Percentiles rank a stretch among this genome's conserved stretches.
Evolutionary conservation across 495 filamentous ascomycete genomes (phyloP).

Genomic region (Barbatosphaeria neglecta): DNA sequence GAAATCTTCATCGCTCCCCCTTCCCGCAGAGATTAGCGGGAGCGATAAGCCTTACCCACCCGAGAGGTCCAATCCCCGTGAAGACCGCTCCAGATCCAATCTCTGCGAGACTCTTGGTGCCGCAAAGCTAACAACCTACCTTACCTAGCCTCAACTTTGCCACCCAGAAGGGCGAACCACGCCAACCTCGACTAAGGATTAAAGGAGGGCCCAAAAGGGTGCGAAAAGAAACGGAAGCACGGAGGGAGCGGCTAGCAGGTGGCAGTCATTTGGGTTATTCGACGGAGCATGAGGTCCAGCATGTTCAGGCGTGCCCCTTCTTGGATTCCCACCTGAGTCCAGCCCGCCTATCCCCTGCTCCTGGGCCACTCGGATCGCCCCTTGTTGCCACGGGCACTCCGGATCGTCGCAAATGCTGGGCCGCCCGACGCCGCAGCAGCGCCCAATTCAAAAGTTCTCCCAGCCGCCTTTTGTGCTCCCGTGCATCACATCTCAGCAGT

Average conservation of each 20-base stretch:
- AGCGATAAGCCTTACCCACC: background rate
- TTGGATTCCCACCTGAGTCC: background rate
- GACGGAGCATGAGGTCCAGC: too few relatives aligned
- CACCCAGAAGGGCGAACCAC: background rate
- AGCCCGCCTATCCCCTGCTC: too few relatives aligned
- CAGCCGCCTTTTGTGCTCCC: too few relatives aligned
- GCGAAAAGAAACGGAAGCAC: background rate
- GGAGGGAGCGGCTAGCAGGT: background rate
- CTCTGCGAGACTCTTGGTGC: background rate
- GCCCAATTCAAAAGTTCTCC: background rate
- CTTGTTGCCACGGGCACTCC: background rate
- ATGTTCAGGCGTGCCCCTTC: too few relatives aligned
- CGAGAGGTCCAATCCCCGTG: background rate
- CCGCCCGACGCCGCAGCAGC: background rate
- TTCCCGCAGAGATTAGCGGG: background rate
- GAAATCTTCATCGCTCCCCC: background rate
- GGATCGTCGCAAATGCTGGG: background rate
- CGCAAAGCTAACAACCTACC: too few relatives aligned
- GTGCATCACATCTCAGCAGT: too few relatives aligned
- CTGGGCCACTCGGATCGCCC: background rate
- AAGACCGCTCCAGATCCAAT: background rate
- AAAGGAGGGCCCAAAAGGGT: background rate
- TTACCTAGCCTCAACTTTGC: background rate
- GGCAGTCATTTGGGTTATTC: too few relatives aligned
- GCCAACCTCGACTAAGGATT: background rate